phyloP scores from a whole-genome alignment of 768 basidiomycete species.

The Trametes coccinea region DNA sequence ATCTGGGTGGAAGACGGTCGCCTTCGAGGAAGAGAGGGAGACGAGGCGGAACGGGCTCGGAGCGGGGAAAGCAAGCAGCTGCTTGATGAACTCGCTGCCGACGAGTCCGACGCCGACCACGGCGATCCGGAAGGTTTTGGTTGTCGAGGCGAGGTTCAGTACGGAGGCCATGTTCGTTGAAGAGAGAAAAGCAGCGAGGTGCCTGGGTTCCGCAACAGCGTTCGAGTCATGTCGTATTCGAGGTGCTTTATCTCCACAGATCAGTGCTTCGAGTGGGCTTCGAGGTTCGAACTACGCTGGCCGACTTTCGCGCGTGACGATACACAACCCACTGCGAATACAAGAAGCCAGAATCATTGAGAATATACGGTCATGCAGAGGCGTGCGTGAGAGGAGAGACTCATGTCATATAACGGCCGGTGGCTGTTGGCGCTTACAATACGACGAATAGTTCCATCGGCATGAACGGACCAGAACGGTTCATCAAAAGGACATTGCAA shows the following conservation, averaged over 20 bases:
- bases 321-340: background rate
- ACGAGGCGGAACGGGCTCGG: constrained; percentile 61
- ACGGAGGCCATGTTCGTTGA: constrained; percentile 8
- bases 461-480: no score
- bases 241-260: background rate
- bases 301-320: background rate
- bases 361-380: no score
- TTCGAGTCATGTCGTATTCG: constrained; percentile 11
- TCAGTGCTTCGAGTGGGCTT: background rate
- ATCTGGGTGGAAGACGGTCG: constrained; percentile 54
- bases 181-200: background rate
- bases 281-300: no score
- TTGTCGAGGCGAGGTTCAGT: constrained; percentile 17
- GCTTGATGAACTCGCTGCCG: constrained; percentile 81
- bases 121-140: constrained; percentile 52
- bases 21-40: constrained; percentile 67
- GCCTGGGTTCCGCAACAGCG: background rate
- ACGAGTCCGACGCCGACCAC: constrained; percentile 93
- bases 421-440: no score
- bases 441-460: no score
- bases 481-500: no score
- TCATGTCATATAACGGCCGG: no score
- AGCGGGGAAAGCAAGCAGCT: constrained; percentile 69
- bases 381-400: no score
- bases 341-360: background rate